A percentile compares a stretch with the other conserved stretches of the same genome.
These are phyloP conservation scores for Aureococcus anophagefferens DNA, from an alignment of 108 stramenopile genomes.

Conservation along the genomic window DNA sequence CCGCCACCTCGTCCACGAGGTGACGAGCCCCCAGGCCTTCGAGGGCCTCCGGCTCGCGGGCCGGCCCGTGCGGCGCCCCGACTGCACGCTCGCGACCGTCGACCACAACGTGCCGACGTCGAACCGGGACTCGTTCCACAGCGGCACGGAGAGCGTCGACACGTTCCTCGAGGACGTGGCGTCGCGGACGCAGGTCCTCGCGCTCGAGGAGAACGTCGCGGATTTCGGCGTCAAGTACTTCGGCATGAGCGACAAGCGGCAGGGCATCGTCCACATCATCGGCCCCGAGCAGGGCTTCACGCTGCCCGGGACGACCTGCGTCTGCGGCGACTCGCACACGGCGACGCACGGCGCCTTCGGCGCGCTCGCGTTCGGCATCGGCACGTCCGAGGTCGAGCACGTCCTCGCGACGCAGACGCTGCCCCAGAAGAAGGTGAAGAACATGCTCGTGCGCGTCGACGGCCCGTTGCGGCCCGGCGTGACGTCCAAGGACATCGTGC, in stretches of 20 bases:
- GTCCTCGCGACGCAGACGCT: slow-evolving; percentile 86
- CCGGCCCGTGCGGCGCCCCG: slow-evolving; percentile 75
- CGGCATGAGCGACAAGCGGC: slow-evolving; percentile 82
- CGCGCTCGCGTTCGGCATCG: slow-evolving; percentile 86
- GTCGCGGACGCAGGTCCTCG: slow-evolving; percentile 67
- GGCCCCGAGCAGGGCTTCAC: slow-evolving; percentile 93
- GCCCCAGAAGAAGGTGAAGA: slow-evolving; percentile 75
- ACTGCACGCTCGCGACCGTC: slow-evolving; percentile 81
- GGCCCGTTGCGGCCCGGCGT: slow-evolving; percentile 63
- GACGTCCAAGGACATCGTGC: slow-evolving; percentile 85
- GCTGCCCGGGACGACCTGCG: slow-evolving; percentile 72
- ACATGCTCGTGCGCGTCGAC: slow-evolving; percentile 79
- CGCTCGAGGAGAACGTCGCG: slow-evolving; percentile 64
- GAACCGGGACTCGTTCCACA: slow-evolving; percentile 37
- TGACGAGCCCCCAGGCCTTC: slow-evolving; percentile 89
- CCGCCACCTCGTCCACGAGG: slow-evolving; percentile 60
- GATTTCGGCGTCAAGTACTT: slow-evolving; percentile 87
- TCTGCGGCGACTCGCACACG: slow-evolving; percentile 88
- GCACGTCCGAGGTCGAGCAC: slow-evolving; percentile 89
- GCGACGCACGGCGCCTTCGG: slow-evolving; percentile 92
- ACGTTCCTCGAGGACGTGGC: slow-evolving; percentile 72
- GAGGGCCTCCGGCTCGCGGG: slow-evolving; percentile 73
- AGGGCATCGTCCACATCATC: slow-evolving; percentile 90
- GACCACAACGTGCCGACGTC: slow-evolving; percentile 90
- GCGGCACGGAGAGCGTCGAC: slow-evolving; percentile 42